Conservation (phyloP, 495 filamentous ascomycete genomes). For the Wilcoxina mikolae region DNA sequence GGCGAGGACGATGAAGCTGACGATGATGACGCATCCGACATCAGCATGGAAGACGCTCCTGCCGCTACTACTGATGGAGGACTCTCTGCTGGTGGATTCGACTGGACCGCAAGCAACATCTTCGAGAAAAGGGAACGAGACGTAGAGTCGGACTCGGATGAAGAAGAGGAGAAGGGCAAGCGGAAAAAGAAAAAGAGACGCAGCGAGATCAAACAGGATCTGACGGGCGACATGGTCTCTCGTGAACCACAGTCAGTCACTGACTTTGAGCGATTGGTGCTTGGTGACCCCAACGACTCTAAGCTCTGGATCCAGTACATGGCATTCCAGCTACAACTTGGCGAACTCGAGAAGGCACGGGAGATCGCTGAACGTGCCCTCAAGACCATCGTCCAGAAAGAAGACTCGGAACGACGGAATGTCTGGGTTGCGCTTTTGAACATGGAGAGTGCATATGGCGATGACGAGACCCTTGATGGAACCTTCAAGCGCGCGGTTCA, state of each 20-base stretch:
- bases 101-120: slow-evolving; percentile 57
- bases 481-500: slow-evolving; percentile 87
- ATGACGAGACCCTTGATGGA: slow-evolving; percentile 66
- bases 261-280: slow-evolving; percentile 84
- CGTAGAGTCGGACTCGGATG: slow-evolving; percentile 34
- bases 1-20: slow-evolving; percentile 35
- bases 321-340: slow-evolving; percentile 86
- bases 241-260: slow-evolving; percentile 79
- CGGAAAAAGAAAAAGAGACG: slow-evolving; percentile 73
- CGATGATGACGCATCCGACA: slow-evolving; percentile 33
- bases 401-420: slow-evolving; percentile 81
- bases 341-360: slow-evolving; percentile 70
- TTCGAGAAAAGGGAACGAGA: slow-evolving; percentile 37
- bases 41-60: slow-evolving; percentile 36
- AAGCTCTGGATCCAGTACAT: slow-evolving; percentile 88
- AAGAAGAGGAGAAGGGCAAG: slow-evolving; percentile 35
- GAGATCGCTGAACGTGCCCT: slow-evolving; percentile 80
- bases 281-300: slow-evolving; percentile 81
- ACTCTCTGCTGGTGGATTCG: slow-evolving; percentile 66
- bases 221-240: slow-evolving; percentile 72
- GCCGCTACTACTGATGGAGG: slow-evolving; percentile 34
- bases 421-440: slow-evolving; percentile 90
- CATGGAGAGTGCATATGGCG: slow-evolving; percentile 81
- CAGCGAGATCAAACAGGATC: slow-evolving; percentile 68
- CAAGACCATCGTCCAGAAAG: slow-evolving; percentile 70